These are phyloP conservation scores for Pyrus communis DNA, from an alignment of 306 rosid species.

Conservation along the genomic window DNA sequence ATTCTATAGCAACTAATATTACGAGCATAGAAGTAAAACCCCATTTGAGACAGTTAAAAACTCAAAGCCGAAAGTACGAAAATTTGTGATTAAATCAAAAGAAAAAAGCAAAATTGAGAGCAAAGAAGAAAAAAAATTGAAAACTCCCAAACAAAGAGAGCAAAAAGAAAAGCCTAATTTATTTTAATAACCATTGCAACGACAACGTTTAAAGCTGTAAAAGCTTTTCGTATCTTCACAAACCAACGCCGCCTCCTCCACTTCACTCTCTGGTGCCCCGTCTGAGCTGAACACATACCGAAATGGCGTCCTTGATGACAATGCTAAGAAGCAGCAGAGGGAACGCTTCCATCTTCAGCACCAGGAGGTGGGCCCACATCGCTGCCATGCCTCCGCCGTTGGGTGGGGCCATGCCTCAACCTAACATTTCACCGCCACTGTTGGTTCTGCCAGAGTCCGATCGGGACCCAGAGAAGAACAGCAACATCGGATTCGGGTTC, in stretches of 20 bases:
- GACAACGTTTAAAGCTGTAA: not conserved
- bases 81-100: too few relatives aligned
- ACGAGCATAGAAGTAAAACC: too few relatives aligned
- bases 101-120: too few relatives aligned
- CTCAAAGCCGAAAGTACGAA: too few relatives aligned
- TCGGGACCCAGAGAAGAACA: not conserved
- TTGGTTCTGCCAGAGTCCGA: slow-evolving; percentile 47
- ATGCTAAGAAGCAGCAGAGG: slow-evolving; percentile 23
- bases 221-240: not conserved
- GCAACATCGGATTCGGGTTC: slow-evolving; percentile 17
- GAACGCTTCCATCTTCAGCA: slow-evolving; percentile 27
- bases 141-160: too few relatives aligned
- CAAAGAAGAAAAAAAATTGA: too few relatives aligned
- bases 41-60: too few relatives aligned
- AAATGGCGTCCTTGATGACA: slow-evolving; percentile 39
- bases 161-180: not conserved
- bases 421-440: slow-evolving; percentile 18
- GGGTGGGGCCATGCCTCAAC: slow-evolving; percentile 19
- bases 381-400: slow-evolving; percentile 41
- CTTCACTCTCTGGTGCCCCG: not conserved
- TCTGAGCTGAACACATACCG: not conserved
- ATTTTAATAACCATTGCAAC: not conserved
- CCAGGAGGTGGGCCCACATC: slow-evolving; percentile 29
- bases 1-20: too few relatives aligned
- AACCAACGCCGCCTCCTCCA: not conserved